A percentile compares a stretch with the other conserved stretches of the same genome.
Conservation (phyloP, 2,329 filamentous ascomycete genomes). For the Colletotrichum gigasporum region DNA sequence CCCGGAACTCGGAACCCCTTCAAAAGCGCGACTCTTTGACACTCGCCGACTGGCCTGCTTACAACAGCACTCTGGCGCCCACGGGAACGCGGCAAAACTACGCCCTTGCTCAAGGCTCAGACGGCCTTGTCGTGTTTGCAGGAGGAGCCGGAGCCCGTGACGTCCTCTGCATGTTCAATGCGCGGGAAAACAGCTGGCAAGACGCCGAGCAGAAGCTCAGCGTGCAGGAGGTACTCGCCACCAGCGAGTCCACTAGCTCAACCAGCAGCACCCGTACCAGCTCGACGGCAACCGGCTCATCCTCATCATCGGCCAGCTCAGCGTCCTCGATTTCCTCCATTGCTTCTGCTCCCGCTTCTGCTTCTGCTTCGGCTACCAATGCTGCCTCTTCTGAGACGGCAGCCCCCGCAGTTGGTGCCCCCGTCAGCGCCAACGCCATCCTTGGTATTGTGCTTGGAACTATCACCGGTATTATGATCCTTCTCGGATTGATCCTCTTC, state of each 20-base stretch:
- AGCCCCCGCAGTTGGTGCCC: conserved; percentile 33
- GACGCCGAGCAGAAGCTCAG: conserved; percentile 74
- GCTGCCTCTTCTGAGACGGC: conserved; percentile 21
- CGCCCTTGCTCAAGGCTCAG: conserved; percentile 73
- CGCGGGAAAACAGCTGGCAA: conserved; percentile 79
- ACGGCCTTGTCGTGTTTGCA: conserved; percentile 75
- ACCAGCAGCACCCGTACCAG: conserved; percentile 42
- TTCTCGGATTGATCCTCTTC: conserved; percentile 79
- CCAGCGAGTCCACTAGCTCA: conserved; percentile 40
- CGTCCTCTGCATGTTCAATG: conserved; percentile 81
- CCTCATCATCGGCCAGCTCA: conserved; percentile 31
- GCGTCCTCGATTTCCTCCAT: conserved; percentile 32
- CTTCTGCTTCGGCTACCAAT: conserved; percentile 38
- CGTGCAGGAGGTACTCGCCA: conserved; percentile 49
- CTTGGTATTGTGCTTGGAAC: conserved; percentile 85
- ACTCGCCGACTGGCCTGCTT: conserved; percentile 75
- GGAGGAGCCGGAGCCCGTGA: conserved; percentile 62
- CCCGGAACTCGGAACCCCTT: not conserved
- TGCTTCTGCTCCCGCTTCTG: conserved; percentile 38
- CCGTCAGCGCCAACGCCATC: conserved; percentile 61
- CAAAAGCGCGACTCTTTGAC: conserved; percentile 60
- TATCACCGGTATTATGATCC: conserved; percentile 76
- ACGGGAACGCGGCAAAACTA: conserved; percentile 71
- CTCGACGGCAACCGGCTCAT: conserved; percentile 39
- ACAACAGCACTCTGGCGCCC: conserved; percentile 80